Percentiles rank a stretch among this genome's conserved stretches.
These are phyloP conservation scores for Bacidia gigantensis DNA, from an alignment of 495 filamentous ascomycete genomes.

Conservation along the genomic window DNA sequence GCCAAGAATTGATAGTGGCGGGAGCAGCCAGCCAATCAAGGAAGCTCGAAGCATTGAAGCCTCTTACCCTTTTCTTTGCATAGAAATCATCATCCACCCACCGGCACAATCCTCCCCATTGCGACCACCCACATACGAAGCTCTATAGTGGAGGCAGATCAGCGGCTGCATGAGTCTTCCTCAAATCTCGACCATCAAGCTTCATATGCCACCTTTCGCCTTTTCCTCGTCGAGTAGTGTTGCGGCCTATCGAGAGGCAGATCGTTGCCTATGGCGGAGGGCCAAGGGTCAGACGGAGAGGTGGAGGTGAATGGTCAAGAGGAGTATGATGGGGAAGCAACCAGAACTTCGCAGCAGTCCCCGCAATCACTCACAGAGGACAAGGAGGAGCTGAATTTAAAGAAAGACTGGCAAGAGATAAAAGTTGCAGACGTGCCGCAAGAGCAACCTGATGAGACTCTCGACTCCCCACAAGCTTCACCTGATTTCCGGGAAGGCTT, in stretches of 20 bases:
- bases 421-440: conserved; percentile 13
- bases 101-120: no score
- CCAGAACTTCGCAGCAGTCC: neutral
- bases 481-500: neutral
- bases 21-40: neutral
- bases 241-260: neutral
- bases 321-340: neutral
- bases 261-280: conserved; percentile 11
- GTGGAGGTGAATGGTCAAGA: neutral
- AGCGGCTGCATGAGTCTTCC: no score
- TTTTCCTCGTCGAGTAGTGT: neutral
- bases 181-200: no score
- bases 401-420: conserved; percentile 17
- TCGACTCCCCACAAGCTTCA: neutral
- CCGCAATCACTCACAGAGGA: conserved; percentile 13
- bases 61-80: neutral
- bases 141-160: no score
- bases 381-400: conserved; percentile 16
- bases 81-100: neutral
- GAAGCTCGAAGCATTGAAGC: neutral
- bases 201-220: neutral
- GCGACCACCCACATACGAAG: no score
- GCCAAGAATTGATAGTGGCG: neutral
- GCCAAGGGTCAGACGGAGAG: conserved; percentile 3
- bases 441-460: conserved; percentile 1